Base-by-base conservation (phyloP, 495 filamentous ascomycete species). In the Penicillium maclennaniae region DNA sequence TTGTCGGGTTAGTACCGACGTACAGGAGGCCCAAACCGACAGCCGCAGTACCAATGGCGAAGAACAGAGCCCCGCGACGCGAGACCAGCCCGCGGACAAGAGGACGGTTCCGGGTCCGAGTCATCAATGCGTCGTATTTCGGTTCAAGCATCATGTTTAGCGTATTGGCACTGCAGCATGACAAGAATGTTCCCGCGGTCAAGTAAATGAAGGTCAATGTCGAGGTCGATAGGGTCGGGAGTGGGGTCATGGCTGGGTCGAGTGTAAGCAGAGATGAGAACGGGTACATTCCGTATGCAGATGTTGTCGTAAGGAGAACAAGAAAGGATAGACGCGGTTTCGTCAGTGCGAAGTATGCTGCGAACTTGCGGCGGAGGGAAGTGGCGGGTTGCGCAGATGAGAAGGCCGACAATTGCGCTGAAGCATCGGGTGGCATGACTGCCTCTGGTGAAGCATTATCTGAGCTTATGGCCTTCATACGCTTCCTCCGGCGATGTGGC, bases 61-160 rank as follows among this genome's bases (percentile, higher is more conserved):
- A 98, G 7, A 86, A 51, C 4, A 92, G 66, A 10, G 93, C 93
- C n/a, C 78, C 84, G 12, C 81, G 79, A n/a, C 78, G 79, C 37
- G 82, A 83, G 34, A 98, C 77, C 2, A 97, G 81, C 3, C 86
- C 84, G 4, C 93, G 84, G 9, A 97, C 93, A 0, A 98, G 76
- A 0, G 93, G 93, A 19, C 93, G 78, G 54, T 96, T 93, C 31
- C 88, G 82, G 8, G 93, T 98, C 8, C 93, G 86, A 17, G 79
- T 84, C 93, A 98, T 98, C 58, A 87, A 85, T 21, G 87, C 89
- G 71, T 98, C 93, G 70, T 91, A 88, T 56, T 82, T 78, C 14
- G 87, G 92, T 71, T 98, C 93, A 62, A 95, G 85, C 57, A 95
- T 84, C 93, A 98, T 98, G 75, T 98, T 98, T 45, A 97, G 76